Conservation (phyloP, 139 green algal genomes). For the Axilococcus clingmanii region DNA sequence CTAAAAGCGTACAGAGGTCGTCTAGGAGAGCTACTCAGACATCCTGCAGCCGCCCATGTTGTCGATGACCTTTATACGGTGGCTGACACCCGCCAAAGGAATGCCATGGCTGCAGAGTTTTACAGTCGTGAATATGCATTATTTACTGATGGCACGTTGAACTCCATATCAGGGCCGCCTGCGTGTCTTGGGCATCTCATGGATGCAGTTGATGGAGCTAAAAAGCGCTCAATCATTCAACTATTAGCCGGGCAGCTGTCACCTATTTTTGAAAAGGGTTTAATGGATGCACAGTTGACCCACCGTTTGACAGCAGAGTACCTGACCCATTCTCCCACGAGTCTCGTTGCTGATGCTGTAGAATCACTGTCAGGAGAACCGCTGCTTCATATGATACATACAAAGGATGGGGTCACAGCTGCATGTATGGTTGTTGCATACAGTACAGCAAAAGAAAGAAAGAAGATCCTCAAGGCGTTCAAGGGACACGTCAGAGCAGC, state of each 20-base stretch:
- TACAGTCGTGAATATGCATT: slow-evolving; percentile 69
- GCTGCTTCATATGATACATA: slow-evolving; percentile 85
- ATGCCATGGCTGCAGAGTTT: slow-evolving; percentile 65
- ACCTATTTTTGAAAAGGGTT: slow-evolving; percentile 79
- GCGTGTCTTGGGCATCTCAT: slow-evolving; percentile 47
- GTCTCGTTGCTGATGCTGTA: slow-evolving; percentile 57
- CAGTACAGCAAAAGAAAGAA: slow-evolving; percentile 64
- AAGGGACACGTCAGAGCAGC: slow-evolving; percentile 54
- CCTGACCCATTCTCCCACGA: slow-evolving; percentile 46
- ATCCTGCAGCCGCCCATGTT: slow-evolving; percentile 68
- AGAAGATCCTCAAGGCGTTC: slow-evolving; percentile 40
- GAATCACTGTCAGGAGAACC: slow-evolving; percentile 55
- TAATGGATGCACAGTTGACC: slow-evolving; percentile 65
- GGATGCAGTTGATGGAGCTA: slow-evolving; percentile 18
- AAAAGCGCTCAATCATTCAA: slow-evolving; percentile 49
- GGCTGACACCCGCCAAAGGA: slow-evolving; percentile 32
- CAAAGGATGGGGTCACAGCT: slow-evolving; percentile 60
- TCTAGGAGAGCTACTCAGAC: slow-evolving; percentile 63
- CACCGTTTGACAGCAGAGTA: slow-evolving; percentile 82
- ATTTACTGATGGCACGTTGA: slow-evolving; percentile 37
- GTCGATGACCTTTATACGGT: slow-evolving; percentile 70
- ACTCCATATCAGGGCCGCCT: slow-evolving; percentile 19
- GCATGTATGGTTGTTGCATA: slow-evolving; percentile 63
- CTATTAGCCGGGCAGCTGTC: slow-evolving; percentile 38
- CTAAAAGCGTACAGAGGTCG: slow-evolving; percentile 56